A percentile compares a stretch with the other conserved stretches of the same genome.
These are phyloP conservation scores for Besnoitia besnoiti DNA, from an alignment of 169 alveolate species.

Conservation along the genomic window DNA sequence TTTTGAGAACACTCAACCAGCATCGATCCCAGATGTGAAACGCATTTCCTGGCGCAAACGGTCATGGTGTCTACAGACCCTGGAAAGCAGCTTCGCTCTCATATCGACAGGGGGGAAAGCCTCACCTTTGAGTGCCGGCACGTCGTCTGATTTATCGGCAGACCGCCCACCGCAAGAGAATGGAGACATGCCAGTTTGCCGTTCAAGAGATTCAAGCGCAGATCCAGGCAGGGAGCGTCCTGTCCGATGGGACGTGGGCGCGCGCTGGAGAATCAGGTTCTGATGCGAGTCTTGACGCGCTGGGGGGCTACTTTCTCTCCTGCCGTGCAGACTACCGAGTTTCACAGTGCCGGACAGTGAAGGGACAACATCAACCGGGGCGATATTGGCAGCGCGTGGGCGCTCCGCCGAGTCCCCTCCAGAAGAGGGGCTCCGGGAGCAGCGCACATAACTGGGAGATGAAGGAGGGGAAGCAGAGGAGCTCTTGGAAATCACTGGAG, in stretches of 20 bases:
- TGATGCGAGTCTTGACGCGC: not conserved
- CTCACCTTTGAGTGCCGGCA: too few species aligned
- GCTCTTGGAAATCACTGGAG: constrained; percentile 12
- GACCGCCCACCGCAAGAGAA: too few species aligned
- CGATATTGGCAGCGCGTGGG: not conserved
- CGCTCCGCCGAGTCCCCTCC: not conserved
- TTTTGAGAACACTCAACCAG: too few species aligned
- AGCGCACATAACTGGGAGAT: not conserved
- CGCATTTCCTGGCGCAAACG: too few species aligned
- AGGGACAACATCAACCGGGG: not conserved
- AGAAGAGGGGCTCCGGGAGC: not conserved
- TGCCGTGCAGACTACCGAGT: not conserved
- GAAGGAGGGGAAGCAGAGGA: not conserved
- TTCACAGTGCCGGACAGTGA: not conserved
- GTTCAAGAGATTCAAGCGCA: not conserved
- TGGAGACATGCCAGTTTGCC: not conserved
- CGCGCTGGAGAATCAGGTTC: not conserved
- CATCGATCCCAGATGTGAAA: too few species aligned
- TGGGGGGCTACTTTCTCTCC: not conserved
- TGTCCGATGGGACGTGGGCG: not conserved
- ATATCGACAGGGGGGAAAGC: too few species aligned
- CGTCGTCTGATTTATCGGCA: too few species aligned
- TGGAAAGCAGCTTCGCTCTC: too few species aligned
- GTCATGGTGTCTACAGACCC: too few species aligned
- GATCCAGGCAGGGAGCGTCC: not conserved